Conservation (phyloP, 139 green algal genomes). For the Pleodorina starrii region DNA sequence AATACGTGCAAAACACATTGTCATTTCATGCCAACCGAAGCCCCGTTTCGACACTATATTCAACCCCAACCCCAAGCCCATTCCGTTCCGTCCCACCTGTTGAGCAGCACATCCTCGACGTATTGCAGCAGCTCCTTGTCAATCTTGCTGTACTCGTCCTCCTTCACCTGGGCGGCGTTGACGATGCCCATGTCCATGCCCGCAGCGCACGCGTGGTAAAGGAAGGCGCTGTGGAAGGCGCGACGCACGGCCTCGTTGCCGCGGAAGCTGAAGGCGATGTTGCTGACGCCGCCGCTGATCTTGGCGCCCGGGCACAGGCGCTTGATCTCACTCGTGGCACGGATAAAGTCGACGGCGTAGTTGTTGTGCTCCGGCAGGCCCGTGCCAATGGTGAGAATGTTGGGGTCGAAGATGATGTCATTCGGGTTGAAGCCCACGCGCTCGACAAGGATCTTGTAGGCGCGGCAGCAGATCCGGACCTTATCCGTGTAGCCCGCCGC, state of each 20-base stretch:
- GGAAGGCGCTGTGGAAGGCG: slow-evolving; percentile 95
- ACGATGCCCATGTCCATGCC: slow-evolving; percentile 99
- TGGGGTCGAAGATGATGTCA: slow-evolving; percentile 99
- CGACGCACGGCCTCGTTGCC: slow-evolving; percentile 96
- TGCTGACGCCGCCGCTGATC: slow-evolving; percentile 97
- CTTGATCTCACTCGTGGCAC: slow-evolving; percentile 95
- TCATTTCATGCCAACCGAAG: background rate
- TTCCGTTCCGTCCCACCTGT: slow-evolving; percentile 65
- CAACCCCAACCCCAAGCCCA: background rate
- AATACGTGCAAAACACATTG: no score
- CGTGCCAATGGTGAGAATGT: slow-evolving; percentile 99
- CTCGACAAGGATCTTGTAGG: slow-evolving; percentile 96
- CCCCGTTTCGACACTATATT: background rate
- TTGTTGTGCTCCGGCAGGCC: slow-evolving; percentile 99
- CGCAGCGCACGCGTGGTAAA: slow-evolving; percentile 94
- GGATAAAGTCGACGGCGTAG: slow-evolving; percentile 99
- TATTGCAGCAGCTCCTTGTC: slow-evolving; percentile 97
- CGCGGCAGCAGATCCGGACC: slow-evolving; percentile 94
- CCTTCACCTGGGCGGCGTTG: slow-evolving; percentile 93
- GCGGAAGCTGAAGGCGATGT: slow-evolving; percentile 99
- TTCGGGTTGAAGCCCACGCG: slow-evolving; percentile 94
- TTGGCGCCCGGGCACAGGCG: slow-evolving; percentile 93
- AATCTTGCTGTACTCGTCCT: slow-evolving; percentile 97
- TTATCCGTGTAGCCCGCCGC: slow-evolving; percentile 84
- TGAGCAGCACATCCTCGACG: slow-evolving; percentile 98